phyloP scores from a whole-genome alignment of 352 stramenopile genomes.

The Pythium pyrilobum region DNA sequence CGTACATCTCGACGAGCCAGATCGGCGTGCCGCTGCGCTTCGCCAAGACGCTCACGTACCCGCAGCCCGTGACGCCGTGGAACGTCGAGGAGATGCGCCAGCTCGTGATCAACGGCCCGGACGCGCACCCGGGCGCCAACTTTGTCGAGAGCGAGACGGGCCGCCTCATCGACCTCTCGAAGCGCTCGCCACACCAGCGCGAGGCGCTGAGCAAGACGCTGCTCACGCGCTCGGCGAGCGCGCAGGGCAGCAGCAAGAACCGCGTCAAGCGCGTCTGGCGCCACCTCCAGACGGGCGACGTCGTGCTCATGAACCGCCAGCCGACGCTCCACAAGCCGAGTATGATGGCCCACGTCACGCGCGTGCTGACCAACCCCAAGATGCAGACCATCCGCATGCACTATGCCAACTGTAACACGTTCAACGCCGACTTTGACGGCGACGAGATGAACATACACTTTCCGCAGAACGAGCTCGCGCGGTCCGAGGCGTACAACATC shows the following conservation, averaged over 20 bases:
- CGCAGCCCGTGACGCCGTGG: conserved; percentile 96
- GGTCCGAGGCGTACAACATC: conserved; percentile 97
- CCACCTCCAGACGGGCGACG: conserved; percentile 97
- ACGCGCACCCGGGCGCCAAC: conserved; percentile 96
- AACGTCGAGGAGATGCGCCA: conserved; percentile 97
- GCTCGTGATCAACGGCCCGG: conserved; percentile 94
- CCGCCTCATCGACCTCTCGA: conserved; percentile 92
- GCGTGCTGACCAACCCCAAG: conserved; percentile 94
- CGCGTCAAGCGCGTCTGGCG: conserved; percentile 95
- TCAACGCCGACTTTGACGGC: conserved; percentile 99
- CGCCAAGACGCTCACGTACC: conserved; percentile 97
- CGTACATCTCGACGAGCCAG: conserved; percentile 99
- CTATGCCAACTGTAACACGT: conserved; percentile 99
- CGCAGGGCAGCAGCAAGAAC: conserved; percentile 76
- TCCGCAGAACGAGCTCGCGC: conserved; percentile 97
- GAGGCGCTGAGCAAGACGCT: conserved; percentile 96
- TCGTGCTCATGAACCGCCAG: conserved; percentile 99
- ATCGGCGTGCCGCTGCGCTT: conserved; percentile 98
- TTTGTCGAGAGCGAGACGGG: conserved; percentile 97
- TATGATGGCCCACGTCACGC: conserved; percentile 99
- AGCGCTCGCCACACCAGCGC: conserved; percentile 91
- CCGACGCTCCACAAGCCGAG: conserved; percentile 99
- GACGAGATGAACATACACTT: conserved; percentile 99
- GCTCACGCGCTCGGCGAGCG: conserved; percentile 84
- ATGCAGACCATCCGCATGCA: conserved; percentile 99